Conservation (phyloP, 1,139 yeast genomes). For the Blastobotrys indianensis region DNA sequence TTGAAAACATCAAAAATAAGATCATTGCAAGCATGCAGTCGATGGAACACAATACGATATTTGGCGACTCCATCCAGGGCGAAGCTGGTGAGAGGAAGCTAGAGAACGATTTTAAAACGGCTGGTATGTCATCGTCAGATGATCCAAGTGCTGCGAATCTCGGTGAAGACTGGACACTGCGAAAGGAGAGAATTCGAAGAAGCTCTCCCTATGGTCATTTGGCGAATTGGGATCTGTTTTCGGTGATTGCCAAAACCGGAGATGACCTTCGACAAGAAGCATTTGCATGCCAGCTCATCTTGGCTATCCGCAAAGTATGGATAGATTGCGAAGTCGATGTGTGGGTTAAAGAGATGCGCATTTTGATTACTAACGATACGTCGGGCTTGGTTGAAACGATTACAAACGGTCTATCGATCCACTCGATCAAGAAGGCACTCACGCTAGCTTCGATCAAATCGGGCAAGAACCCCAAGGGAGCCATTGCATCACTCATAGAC, state of each 20-base stretch:
- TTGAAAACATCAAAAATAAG: constrained; percentile 62
- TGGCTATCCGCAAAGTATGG: constrained; percentile 84
- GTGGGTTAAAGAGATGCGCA: constrained; percentile 93
- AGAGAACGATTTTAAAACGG: constrained; percentile 82
- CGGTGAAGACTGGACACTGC: constrained; percentile 89
- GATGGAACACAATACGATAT: constrained; percentile 54
- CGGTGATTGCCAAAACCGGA: constrained; percentile 94
- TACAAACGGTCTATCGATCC: constrained; percentile 86
- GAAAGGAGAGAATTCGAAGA: constrained; percentile 70
- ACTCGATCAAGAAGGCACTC: constrained; percentile 85
- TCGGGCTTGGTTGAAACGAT: constrained; percentile 94
- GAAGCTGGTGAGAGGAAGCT: constrained; percentile 87
- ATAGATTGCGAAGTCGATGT: constrained; percentile 55
- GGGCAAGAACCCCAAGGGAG: constrained; percentile 63
- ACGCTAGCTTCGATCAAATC: constrained; percentile 64
- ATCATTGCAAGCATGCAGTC: constrained; percentile 86
- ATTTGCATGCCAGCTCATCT: constrained; percentile 89
- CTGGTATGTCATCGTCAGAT: constrained; percentile 46
- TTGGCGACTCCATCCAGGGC: constrained; percentile 48
- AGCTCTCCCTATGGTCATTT: constrained; percentile 78
- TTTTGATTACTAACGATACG: constrained; percentile 80
- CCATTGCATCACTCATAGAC: constrained; percentile 65
- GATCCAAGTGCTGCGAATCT: constrained; percentile 49
- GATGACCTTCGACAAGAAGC: constrained; percentile 96
- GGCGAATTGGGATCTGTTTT: constrained; percentile 89